Evolutionary conservation across 208 protist species (phyloP).

Genomic region (Trypanosoma caninum): DNA sequence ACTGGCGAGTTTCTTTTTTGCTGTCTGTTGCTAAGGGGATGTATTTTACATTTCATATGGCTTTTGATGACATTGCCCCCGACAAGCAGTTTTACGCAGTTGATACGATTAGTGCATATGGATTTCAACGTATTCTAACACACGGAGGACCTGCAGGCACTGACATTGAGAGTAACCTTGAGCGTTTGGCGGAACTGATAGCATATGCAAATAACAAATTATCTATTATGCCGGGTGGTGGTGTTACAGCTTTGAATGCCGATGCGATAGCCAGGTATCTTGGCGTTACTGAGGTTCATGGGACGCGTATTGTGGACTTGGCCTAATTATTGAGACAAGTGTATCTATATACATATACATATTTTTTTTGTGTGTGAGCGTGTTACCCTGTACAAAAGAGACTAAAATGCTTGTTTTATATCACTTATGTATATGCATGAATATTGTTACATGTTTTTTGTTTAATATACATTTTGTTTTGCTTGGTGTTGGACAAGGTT

Average conservation of each 20-base stretch:
- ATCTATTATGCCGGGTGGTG: constrained; percentile 16
- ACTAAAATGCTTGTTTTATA: background rate
- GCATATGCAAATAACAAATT: constrained; percentile 5
- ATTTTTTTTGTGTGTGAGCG: background rate
- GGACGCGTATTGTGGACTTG: constrained; percentile 9
- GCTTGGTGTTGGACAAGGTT: background rate
- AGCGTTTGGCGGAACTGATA: background rate
- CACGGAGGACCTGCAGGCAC: constrained; percentile 9
- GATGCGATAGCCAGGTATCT: constrained; percentile 1
- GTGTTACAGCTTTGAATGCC: constrained; percentile 2
- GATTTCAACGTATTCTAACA: constrained; percentile 16
- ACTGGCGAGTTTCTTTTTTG: background rate
- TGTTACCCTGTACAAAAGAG: background rate
- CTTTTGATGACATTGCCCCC: constrained; percentile 14
- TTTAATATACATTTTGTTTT: background rate
- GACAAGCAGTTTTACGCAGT: constrained; percentile 12
- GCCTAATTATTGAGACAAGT: background rate
- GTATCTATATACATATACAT: background rate
- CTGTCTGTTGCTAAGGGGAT: constrained; percentile 7
- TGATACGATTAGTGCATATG: constrained; percentile 1
- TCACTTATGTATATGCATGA: background rate
- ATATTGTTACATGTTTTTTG: background rate
- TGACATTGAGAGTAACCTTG: constrained; percentile 11
- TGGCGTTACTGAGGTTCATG: constrained; percentile 9
- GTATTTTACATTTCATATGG: constrained; percentile 16